Evolutionary conservation across 306 rosid species (phyloP), one percentile per base, ranked within the genome.

Genomic region (Acacia acuminata): DNA sequence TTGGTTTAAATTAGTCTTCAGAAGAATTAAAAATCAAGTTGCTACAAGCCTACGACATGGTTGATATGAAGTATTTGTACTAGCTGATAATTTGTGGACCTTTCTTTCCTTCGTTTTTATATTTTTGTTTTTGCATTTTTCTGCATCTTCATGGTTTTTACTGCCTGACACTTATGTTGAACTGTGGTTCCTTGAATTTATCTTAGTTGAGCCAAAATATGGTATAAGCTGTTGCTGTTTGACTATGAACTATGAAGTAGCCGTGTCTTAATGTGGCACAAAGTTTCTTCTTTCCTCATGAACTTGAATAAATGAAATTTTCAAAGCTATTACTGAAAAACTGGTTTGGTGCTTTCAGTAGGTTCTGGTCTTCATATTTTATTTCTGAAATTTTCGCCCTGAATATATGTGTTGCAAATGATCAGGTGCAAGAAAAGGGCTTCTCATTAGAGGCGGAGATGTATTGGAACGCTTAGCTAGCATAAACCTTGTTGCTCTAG

Each of bases 371-470:
- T n/a, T 72, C 65, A 27, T 2, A 53, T 71, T 69, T 27, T 50
- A 66, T 63, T 20, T 77, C 11, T 45, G 30, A 0, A 42, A 17
- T 53, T 51, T 53, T 38, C 12, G 9, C 47, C 30, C 63, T 8
- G 22, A 27, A 8, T 36, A 61, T 86, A 76, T 32, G 13, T 73
- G 55, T 79, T 74, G 64, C 47, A 63, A 79, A 82, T 77, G 82
- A 85, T 68, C 91, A 96, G 99, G 99, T 84, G 99, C 97, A 85
- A 91, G 94, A 89, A 94, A 90, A 80, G 99, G 98, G 84, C 97
- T 96, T 88, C 92, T 96, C 81, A 88, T 96, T 63, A 83, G 99
- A 87, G 97, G 99, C 73, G 99, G 98, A 81, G 98, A 96, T 91
- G 96, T 94, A 63, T 87, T 94, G 65, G 97, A 96, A 85, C 94